phyloP scores from a whole-genome alignment of 306 rosid genomes.

The Cajanus cajan region DNA sequence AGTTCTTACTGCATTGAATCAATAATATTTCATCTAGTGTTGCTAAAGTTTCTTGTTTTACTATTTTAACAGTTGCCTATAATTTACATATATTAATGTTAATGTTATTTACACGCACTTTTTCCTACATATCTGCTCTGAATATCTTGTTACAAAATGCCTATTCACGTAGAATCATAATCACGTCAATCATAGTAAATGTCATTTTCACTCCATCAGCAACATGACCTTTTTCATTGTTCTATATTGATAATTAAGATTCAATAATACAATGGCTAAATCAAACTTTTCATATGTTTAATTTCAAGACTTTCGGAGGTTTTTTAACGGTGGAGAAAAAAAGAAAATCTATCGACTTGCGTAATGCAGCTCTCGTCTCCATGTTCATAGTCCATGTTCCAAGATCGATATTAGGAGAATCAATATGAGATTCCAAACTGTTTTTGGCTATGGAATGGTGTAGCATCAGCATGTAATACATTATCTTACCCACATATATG shows the following conservation, averaged over 20 bases:
- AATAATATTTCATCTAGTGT: not conserved
- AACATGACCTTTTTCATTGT: not conserved
- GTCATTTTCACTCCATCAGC: constrained; percentile 1
- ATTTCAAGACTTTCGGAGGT: too few relatives aligned
- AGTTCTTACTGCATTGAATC: not conserved
- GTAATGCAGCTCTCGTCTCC: too few relatives aligned
- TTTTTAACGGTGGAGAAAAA: too few relatives aligned
- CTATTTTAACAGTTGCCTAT: not conserved
- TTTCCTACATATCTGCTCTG: not conserved
- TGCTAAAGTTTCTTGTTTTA: not conserved
- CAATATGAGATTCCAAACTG: too few relatives aligned
- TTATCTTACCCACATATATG: too few relatives aligned
- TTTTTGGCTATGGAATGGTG: too few relatives aligned
- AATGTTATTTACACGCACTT: too few relatives aligned
- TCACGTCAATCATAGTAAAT: not conserved
- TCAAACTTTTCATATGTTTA: not conserved
- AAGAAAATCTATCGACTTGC: too few relatives aligned
- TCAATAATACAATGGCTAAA: not conserved
- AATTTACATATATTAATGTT: not conserved
- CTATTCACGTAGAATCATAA: not conserved
- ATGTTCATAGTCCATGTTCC: too few relatives aligned
- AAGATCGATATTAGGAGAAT: too few relatives aligned
- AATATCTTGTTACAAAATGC: not conserved
- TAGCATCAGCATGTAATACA: too few relatives aligned
- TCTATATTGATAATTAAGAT: not conserved